Percentiles rank a stretch among this genome's conserved stretches.
These are phyloP conservation scores for Geotrichum phurueaensis DNA, from an alignment of 1,139 yeast genomes.

Conservation along the genomic window DNA sequence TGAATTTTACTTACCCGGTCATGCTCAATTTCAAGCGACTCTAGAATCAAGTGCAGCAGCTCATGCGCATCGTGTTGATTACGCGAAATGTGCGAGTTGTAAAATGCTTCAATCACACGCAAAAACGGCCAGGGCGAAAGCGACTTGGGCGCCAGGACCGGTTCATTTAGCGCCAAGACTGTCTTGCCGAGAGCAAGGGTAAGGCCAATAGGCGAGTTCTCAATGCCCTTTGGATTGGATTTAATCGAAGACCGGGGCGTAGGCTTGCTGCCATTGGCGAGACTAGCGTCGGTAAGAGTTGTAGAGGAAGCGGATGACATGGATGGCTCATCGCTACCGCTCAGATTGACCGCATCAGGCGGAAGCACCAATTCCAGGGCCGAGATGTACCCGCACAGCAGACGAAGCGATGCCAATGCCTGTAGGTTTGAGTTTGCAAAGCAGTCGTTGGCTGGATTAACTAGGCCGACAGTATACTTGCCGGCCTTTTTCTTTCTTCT, in stretches of 20 bases:
- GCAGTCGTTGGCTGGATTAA: slow-evolving; percentile 81
- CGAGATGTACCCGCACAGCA: slow-evolving; percentile 52
- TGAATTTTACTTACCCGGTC: slow-evolving; percentile 39
- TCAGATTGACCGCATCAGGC: slow-evolving; percentile 28
- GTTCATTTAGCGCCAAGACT: slow-evolving; percentile 55
- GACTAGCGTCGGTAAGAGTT: slow-evolving; percentile 6
- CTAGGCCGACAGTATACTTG: slow-evolving; percentile 72
- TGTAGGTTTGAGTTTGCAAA: slow-evolving; percentile 90
- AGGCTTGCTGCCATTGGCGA: not conserved
- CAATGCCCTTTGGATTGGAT: slow-evolving; percentile 3
- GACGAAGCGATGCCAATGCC: slow-evolving; percentile 68
- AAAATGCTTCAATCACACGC: slow-evolving; percentile 67
- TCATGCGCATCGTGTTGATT: slow-evolving; percentile 96
- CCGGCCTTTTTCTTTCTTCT: slow-evolving; percentile 48
- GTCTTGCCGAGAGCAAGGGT: slow-evolving; percentile 47
- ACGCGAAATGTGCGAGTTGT: slow-evolving; percentile 67
- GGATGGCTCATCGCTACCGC: slow-evolving; percentile 16
- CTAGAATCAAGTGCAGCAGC: slow-evolving; percentile 69
- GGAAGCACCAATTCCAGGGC: slow-evolving; percentile 33
- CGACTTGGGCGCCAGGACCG: slow-evolving; percentile 49
- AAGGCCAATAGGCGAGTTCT: slow-evolving; percentile 16
- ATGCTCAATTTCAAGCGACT: slow-evolving; percentile 69
- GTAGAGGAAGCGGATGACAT: slow-evolving; percentile 18
- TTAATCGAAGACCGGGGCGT: not conserved
- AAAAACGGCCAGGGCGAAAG: slow-evolving; percentile 76